Base-by-base conservation (phyloP, 208 protist genomes). In the Balamuthia mandrillaris region DNA sequence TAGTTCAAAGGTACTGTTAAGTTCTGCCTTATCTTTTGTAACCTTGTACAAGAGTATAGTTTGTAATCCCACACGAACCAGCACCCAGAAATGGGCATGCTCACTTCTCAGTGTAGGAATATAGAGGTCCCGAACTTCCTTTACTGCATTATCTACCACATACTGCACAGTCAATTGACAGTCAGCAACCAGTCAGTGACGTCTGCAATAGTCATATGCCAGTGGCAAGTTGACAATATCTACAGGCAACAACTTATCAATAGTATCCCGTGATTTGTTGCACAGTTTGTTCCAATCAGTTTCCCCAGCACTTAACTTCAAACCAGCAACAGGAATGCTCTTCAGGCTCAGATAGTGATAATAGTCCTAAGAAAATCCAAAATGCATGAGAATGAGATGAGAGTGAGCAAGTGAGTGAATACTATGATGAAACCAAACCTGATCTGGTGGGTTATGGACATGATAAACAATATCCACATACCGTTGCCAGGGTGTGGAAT, bases 11-110 rank as follows among this genome's bases (percentile, higher is more conserved):
- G n/a, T n/a, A n/a, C n/a, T n/a, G n/a, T n/a, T n/a, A n/a, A n/a
- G n/a, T n/a, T n/a, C n/a, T n/a, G n/a, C n/a, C n/a, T n/a, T n/a
- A n/a, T n/a, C n/a, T n/a, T n/a, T n/a, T n/a, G n/a, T n/a, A n/a
- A n/a, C n/a, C n/a, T n/a, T n/a, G n/a, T n/a, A n/a, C n/a, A n/a
- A n/a, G n/a, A n/a, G n/a, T n/a, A n/a, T n/a, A n/a, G n/a, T n/a
- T n/a, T n/a, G n/a, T n/a, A n/a, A n/a, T n/a, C 74, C 49, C 33
- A 82, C 70, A 7, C 70, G 42, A 45, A 82, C 74, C 29, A 82
- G 74, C 27, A 42, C 44, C 74, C 74, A 82, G 74, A 45, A 61
- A 63, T 82, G 74, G 74, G 63, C 74, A 63, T 82, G n/a, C 54
- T 82, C 51, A 16, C 31, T 31, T 52, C 24, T n/a, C 74, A 82